phyloP scores from a whole-genome alignment of 2,329 filamentous ascomycete genomes.

The Sporothrix sp. region DNA sequence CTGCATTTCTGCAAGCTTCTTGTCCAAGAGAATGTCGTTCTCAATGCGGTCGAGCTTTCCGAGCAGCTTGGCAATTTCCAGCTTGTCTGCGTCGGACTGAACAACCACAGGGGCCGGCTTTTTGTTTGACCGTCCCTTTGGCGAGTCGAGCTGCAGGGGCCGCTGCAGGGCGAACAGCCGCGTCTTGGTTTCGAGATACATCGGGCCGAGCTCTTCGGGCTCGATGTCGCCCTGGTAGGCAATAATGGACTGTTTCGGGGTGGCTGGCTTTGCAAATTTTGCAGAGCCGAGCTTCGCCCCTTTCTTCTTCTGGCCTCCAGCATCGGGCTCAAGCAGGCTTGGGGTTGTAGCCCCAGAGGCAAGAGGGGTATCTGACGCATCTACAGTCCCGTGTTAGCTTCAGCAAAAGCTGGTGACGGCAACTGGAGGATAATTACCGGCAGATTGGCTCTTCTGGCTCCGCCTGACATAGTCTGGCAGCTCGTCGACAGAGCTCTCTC shows the following conservation, averaged over 20 bases:
- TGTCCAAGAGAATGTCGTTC: slow-evolving; percentile 67
- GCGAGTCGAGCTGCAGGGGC: slow-evolving; percentile 35
- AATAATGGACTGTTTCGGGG: slow-evolving; percentile 35
- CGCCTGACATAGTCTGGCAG: slow-evolving; percentile 60
- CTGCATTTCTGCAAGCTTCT: slow-evolving; percentile 50
- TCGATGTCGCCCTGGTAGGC: slow-evolving; percentile 62
- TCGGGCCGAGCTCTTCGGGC: slow-evolving; percentile 62
- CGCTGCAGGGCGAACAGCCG: slow-evolving; percentile 55
- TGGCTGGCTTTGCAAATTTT: slow-evolving; percentile 22
- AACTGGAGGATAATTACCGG: slow-evolving; percentile 13
- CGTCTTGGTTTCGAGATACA: slow-evolving; percentile 66
- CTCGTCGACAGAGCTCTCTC: slow-evolving; percentile 59
- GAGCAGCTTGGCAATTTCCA: slow-evolving; percentile 54
- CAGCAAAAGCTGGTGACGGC: neutral
- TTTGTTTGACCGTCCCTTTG: slow-evolving; percentile 26
- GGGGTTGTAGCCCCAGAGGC: slow-evolving; percentile 43
- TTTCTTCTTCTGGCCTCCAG: slow-evolving; percentile 21
- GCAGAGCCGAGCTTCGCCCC: slow-evolving; percentile 27
- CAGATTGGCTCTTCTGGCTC: slow-evolving; percentile 26
- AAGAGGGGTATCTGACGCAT: slow-evolving; percentile 42
- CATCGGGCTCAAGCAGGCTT: slow-evolving; percentile 29
- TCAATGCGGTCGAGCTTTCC: slow-evolving; percentile 70
- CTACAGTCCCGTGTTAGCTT: slow-evolving; percentile 25
- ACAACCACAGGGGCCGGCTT: neutral
- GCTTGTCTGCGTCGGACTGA: slow-evolving; percentile 23